These are phyloP conservation scores for Malassezia japonica DNA, from an alignment of 1,284 basidiomycete species.

Conservation along the genomic window DNA sequence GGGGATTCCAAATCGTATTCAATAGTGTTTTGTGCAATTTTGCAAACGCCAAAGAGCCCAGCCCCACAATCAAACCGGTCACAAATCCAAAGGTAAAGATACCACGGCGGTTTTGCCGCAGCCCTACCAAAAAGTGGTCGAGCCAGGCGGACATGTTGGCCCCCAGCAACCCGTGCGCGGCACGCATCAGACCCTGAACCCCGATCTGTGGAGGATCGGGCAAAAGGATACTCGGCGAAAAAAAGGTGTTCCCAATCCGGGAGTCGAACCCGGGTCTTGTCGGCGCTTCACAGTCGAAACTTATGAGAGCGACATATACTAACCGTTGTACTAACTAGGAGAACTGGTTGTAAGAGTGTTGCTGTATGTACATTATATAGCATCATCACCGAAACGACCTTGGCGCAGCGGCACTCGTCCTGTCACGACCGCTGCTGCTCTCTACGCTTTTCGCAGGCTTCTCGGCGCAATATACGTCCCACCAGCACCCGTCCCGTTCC, in stretches of 20 bases:
- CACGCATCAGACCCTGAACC: too few species aligned
- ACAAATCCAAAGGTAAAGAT: slow-evolving; percentile 33
- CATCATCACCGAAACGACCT: too few species aligned
- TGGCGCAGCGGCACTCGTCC: too few species aligned
- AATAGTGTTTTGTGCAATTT: slow-evolving; percentile 3
- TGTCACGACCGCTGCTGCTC: too few species aligned
- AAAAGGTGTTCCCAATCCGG: slow-evolving; percentile 21
- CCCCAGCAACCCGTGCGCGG: too few species aligned
- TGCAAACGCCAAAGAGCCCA: slow-evolving; percentile 16
- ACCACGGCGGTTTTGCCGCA: neutral
- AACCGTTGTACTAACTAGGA: slow-evolving; percentile 23
- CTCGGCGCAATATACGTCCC: too few species aligned
- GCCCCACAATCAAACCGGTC: slow-evolving; percentile 31
- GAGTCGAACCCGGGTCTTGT: slow-evolving; percentile 23
- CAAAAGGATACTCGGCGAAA: neutral
- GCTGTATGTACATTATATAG: neutral
- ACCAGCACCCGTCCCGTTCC: too few species aligned
- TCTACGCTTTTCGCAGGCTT: too few species aligned
- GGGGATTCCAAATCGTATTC: slow-evolving; percentile 20
- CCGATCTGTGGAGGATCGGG: neutral
- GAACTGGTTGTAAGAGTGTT: neutral
- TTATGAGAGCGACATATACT: slow-evolving; percentile 22
- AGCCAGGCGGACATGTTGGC: neutral
- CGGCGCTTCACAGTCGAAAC: slow-evolving; percentile 14
- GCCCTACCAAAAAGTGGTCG: neutral